These are phyloP conservation scores for Sphaerulina vaccinii DNA, from an alignment of 2,329 filamentous ascomycete species.

Conservation along the genomic window DNA sequence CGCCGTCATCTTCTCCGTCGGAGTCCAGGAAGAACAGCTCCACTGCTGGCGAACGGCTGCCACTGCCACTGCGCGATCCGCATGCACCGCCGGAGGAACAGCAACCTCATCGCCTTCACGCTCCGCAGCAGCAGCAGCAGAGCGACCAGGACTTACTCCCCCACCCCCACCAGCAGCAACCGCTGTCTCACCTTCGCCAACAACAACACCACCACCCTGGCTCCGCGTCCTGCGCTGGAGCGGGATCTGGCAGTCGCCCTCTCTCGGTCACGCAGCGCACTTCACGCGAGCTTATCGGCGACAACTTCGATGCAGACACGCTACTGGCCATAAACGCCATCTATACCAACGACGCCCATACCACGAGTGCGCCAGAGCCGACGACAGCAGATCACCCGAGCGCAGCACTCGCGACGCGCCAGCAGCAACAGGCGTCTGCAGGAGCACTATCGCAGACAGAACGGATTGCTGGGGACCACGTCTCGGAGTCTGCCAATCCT, in stretches of 20 bases:
- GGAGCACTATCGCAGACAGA: not conserved
- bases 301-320: slow-evolving; percentile 42
- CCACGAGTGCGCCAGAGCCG: slow-evolving; percentile 10
- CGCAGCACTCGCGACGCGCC: slow-evolving; percentile 4
- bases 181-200: not conserved
- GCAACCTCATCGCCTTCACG: not conserved
- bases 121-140: slow-evolving; percentile 3
- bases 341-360: slow-evolving; percentile 27
- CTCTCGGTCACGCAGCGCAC: slow-evolving; percentile 37
- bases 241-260: slow-evolving; percentile 13
- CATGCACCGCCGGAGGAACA: not conserved
- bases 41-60: slow-evolving; percentile 1
- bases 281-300: slow-evolving; percentile 40
- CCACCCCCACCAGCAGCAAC: not conserved
- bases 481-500: slow-evolving; percentile 26
- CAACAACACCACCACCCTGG: slow-evolving; percentile 9
- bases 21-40: not conserved
- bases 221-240: slow-evolving; percentile 3
- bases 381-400: slow-evolving; percentile 14
- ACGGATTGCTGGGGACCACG: not conserved
- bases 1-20: not conserved
- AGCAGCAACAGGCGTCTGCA: slow-evolving; percentile 13
- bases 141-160: not conserved
- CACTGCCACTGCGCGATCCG: not conserved
- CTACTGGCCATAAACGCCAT: slow-evolving; percentile 40